Conservation (phyloP, 441 rosid species). For the Pelargonium myrrhifolium region DNA sequence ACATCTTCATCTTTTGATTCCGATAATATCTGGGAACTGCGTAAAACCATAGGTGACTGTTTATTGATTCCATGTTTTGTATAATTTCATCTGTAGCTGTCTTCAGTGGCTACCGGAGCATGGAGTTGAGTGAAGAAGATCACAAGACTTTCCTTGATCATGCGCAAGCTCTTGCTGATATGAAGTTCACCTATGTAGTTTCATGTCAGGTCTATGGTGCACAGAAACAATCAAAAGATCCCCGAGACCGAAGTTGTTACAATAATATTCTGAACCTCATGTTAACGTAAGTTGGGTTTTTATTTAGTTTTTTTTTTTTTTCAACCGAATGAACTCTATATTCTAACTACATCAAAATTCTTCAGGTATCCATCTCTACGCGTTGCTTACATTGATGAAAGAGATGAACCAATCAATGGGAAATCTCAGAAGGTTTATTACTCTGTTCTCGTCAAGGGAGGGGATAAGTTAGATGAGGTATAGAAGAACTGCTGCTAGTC, state of each 20-base stretch:
- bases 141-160: conserved; percentile 11
- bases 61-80: not conserved
- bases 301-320: not conserved
- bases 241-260: conserved; percentile 59
- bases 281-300: conserved; percentile 56
- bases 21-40: no score
- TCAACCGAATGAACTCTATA: not conserved
- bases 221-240: conserved; percentile 64
- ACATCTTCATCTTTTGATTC: no score
- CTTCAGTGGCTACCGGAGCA: conserved; percentile 31
- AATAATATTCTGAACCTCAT: conserved; percentile 74
- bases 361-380: conserved; percentile 77
- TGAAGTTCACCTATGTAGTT: conserved; percentile 96
- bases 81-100: conserved; percentile 32
- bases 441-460: conserved; percentile 93
- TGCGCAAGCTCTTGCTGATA: conserved; percentile 71
- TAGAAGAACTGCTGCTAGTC: conserved; percentile 4
- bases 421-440: conserved; percentile 47
- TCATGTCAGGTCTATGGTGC: conserved; percentile 85
- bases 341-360: conserved; percentile 17
- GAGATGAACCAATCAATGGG: conserved; percentile 59
- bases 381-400: conserved; percentile 84
- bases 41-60: no score
- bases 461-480: conserved; percentile 74
- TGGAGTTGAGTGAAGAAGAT: conserved; percentile 32